A percentile compares a stretch with the other conserved stretches of the same genome.
phyloP scores from a whole-genome alignment of 768 basidiomycete genomes.

The Pleurotus citrinopileatus region DNA sequence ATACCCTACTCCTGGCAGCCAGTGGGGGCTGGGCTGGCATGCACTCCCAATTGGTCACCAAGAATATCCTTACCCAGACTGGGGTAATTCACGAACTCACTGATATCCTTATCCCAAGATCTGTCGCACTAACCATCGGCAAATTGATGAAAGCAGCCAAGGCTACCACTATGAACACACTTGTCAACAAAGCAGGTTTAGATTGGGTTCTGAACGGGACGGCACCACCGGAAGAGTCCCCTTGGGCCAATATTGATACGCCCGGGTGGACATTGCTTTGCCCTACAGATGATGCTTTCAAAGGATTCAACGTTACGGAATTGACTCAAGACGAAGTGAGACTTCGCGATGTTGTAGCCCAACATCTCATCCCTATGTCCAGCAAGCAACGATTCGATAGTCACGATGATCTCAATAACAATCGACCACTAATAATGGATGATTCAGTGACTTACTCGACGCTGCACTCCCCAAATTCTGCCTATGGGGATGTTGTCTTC shows the following conservation, averaged over 20 bases:
- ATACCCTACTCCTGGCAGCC: slow-evolving; percentile 52
- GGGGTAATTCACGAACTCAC: slow-evolving; percentile 91
- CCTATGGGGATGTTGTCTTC: slow-evolving; percentile 86
- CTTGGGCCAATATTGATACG: slow-evolving; percentile 54
- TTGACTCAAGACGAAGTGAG: slow-evolving; percentile 55
- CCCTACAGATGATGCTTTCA: slow-evolving; percentile 91
- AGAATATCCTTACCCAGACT: slow-evolving; percentile 77
- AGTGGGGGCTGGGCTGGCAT: slow-evolving; percentile 82
- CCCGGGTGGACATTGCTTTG: slow-evolving; percentile 83
- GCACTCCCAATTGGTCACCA: slow-evolving; percentile 54
- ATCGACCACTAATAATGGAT: slow-evolving; percentile 68
- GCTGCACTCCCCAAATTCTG: slow-evolving; percentile 59
- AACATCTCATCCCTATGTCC: slow-evolving; percentile 68
- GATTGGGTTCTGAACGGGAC: slow-evolving; percentile 91
- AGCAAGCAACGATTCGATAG: slow-evolving; percentile 19
- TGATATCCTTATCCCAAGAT: slow-evolving; percentile 82
- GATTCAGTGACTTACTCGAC: slow-evolving; percentile 76
- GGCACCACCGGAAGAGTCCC: slow-evolving; percentile 66
- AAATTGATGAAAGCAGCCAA: slow-evolving; percentile 90
- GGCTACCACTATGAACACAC: slow-evolving; percentile 81
- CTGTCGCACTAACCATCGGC: slow-evolving; percentile 81
- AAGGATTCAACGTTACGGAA: slow-evolving; percentile 75
- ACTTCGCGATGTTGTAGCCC: slow-evolving; percentile 62
- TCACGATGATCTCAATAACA: slow-evolving; percentile 50
- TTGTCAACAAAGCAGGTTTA: slow-evolving; percentile 82